Base-by-base conservation (phyloP, 2,329 filamentous ascomycete genomes). In the Stagonosporopsis rhizophila region DNA sequence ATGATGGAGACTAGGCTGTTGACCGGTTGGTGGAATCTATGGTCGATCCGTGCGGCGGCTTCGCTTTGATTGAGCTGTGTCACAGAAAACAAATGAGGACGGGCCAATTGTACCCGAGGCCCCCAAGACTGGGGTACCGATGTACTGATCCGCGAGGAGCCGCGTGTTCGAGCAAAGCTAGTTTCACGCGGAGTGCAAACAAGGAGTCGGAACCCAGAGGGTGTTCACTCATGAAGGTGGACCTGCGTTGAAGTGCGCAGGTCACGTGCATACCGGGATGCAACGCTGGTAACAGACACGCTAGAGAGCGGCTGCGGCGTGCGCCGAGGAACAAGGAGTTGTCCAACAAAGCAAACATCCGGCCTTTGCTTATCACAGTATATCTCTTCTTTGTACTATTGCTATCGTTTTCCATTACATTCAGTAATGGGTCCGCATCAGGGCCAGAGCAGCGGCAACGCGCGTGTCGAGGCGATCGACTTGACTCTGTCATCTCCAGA, bases 401-500 rank as follows among this genome's bases (percentile, higher is more conserved):
- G 1, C n/a, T 2, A 32, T 14, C 9, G 4, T 44, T 12, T 6
- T 28, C 20, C 3, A 20, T 37, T 42, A 15, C 15, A 32, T 19
- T 7, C 6, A 14, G 45, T 3, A 34, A 58, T 58, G 55, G 22
- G 34, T n/a, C 45, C 45, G 34, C 46, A 40, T 14, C 41, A 32
- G 12, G 46, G 34, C 14, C 42, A 40, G 32, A 15, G 25, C 34
- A 30, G 32, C 8, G 22, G 44, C 20, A 37, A 40, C 8, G 37
- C 17, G 25, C 40, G 52, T 9, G 27, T 61, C 12, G 62, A 69
- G 19, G 58, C 67, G 4, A 69, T 70, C 20, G 67, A 70, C 47
- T 58, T 70, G 12, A 70, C 69, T 14, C 27, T 62, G 4, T 65
- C 68, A 37, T 68, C 66, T 5, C 67, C 67, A 6, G 67, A 69